Base-by-base conservation (phyloP, 805 yeast genomes). In the Peterozyma toletana region DNA sequence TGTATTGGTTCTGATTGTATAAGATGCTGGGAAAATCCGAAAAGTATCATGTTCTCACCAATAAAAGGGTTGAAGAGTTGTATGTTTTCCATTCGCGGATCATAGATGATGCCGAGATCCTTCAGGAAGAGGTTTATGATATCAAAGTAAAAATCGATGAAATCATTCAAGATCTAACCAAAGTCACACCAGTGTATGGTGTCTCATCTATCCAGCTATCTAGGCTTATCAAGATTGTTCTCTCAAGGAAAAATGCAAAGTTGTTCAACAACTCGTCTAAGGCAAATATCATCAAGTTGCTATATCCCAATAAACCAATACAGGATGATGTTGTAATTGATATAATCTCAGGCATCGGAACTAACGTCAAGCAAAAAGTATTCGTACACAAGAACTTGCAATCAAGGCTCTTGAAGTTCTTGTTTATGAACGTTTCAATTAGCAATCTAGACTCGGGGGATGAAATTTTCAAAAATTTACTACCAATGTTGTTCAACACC, bases 381-480 rank as follows among this genome's bases (percentile, higher is more conserved):
- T 44, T 40, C 30, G 33, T 44, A 6, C 47, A 37, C 16, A 33
- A 40, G 16, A 38, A 29, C 30, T 40, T 44, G 30, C 47, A 44
- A 31, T 13, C 15, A 3, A 40, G 40, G 17, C 40, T 44, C 17
- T 13, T 44, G 16, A 31, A 21, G 17, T 44, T 43, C 41, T 17
- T 44, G 15, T 44, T 40, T 30, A 37, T 44, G 39, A 44, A 44
- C 11, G 21, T 44, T 27, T 21, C 41, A 11, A 37, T 44, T 7
- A 37, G 40, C 33, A 37, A 44, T 15, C n/a, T 44, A 3, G 41
- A 31, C 3, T 34, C 33, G 4, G 21, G 30, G 9, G 29, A 29
- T 10, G 9, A 31, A 9, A n/a, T 30, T 3, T 34, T 40, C 33
- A 30, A 30, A 14, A 37, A n/a, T n/a, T 34, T 44, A 15, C 10